Base-by-base conservation (phyloP, 1,139 yeast species). In the Suhomyces panamericanus region DNA sequence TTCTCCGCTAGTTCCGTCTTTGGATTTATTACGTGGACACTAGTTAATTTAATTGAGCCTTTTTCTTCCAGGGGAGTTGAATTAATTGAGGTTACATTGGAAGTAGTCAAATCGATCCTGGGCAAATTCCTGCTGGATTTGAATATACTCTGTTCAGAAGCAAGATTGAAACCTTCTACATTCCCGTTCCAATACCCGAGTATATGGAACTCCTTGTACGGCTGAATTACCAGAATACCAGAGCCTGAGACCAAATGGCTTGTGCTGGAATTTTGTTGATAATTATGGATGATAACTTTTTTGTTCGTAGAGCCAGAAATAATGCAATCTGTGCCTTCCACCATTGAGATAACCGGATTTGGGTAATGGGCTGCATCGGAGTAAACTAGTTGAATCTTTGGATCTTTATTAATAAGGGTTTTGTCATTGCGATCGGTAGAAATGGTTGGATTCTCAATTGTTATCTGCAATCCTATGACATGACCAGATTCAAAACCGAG, bases 401-500 rank as follows among this genome's bases (percentile, higher is more conserved):
- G 53, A 3, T 56, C 60, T 42, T 53, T 60, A 48, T 63, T 66
- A 8, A 66, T 52, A 6, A 66, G 32, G 4, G 62, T 42, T 15
- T 36, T 47, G 17, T 41, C 54, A 15, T 24, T 14, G 8, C 16
- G 16, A 11, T 5, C 35, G n/a, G 15, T 15, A 11, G 37, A 39
- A n/a, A 24, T 16, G 12, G 34, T 8, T n/a, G 35, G 14, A 15
- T 17, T 17, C 37, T 28, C 44, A 27, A 44, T 41, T 11, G 53
- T 57, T 7, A 73, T 39, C 10, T 50, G 34, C 14, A 69, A 61
- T 0, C 72, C 71, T 2, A 70, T 50, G 8, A 81, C 60, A 50
- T 74, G 76, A 0, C 87, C 87, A 9, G 83, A 79, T 56, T 82
- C 87, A 57, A 69, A 81, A 0, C 85, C 87, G 11, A 80, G 58